These are phyloP conservation scores for Solanum tacnaense DNA, from an alignment of 257 asterid genomes.

Conservation along the genomic window DNA sequence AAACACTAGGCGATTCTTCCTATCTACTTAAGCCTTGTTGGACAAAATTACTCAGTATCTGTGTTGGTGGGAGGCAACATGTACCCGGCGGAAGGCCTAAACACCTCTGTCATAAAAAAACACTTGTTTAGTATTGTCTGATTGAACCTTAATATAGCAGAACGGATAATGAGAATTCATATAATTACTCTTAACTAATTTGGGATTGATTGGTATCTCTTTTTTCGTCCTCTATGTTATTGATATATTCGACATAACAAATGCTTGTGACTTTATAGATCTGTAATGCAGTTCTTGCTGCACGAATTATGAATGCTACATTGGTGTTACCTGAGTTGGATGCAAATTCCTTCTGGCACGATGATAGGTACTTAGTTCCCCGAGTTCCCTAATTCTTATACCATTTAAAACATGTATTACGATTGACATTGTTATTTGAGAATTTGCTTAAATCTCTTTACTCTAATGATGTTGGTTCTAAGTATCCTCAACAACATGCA, in stretches of 20 bases:
- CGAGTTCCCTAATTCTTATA: neutral
- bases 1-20: neutral
- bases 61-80: neutral
- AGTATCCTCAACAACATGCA: neutral
- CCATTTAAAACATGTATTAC: neutral
- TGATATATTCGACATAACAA: conserved; percentile 16
- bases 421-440: conserved; percentile 1
- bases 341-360: conserved; percentile 97
- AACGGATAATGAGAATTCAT: neutral
- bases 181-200: neutral
- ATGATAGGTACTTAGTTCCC: conserved; percentile 56
- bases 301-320: conserved; percentile 94
- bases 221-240: neutral
- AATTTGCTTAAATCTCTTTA: neutral
- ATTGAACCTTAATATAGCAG: neutral
- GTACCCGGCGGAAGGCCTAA: neutral
- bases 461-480: neutral
- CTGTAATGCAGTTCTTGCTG: conserved; percentile 97
- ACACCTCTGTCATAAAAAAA: neutral
- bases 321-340: conserved; percentile 96
- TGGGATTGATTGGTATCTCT: neutral
- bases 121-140: neutral
- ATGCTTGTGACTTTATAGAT: conserved; percentile 44
- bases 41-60: neutral
- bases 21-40: neutral